Conservation (phyloP, 139 green algal species). For the Volvox reticuliferus region DNA sequence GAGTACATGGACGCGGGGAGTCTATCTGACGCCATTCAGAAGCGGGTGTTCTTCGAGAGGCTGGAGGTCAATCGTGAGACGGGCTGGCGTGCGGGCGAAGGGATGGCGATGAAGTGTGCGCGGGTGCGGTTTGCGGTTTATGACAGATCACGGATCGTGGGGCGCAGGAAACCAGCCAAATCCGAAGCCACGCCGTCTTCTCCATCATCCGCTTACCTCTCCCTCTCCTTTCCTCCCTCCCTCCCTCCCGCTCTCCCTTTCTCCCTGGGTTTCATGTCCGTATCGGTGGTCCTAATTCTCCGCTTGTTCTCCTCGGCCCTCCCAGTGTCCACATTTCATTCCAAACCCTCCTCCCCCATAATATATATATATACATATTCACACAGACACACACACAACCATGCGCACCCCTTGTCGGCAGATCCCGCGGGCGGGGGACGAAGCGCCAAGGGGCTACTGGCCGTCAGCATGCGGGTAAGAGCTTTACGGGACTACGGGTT, state of each 20-base stretch:
- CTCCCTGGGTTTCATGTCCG: neutral
- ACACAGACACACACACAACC: too few relatives aligned
- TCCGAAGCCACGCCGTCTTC: too few relatives aligned
- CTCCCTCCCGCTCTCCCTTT: neutral
- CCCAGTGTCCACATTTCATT: too few relatives aligned
- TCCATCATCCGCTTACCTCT: neutral
- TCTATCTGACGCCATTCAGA: constrained; percentile 26
- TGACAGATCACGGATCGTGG: too few relatives aligned
- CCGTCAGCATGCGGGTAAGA: constrained; percentile 22
- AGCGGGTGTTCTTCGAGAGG: constrained; percentile 8
- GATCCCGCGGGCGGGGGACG: neutral
- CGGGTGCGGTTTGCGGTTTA: neutral
- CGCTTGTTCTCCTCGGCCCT: too few relatives aligned
- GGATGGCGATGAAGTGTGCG: neutral
- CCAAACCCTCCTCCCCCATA: too few relatives aligned
- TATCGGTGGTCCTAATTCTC: too few relatives aligned
- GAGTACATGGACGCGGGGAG: constrained; percentile 18
- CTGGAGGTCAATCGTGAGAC: constrained; percentile 8
- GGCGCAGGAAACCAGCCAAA: too few relatives aligned
- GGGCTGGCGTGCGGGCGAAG: neutral
- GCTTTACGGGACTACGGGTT: neutral
- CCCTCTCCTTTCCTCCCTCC: neutral
- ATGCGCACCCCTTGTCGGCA: neutral
- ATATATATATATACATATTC: too few relatives aligned
- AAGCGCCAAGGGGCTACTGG: neutral